phyloP scores from a whole-genome alignment of 2,329 filamentous ascomycete genomes.

The Beauveria sp. region DNA sequence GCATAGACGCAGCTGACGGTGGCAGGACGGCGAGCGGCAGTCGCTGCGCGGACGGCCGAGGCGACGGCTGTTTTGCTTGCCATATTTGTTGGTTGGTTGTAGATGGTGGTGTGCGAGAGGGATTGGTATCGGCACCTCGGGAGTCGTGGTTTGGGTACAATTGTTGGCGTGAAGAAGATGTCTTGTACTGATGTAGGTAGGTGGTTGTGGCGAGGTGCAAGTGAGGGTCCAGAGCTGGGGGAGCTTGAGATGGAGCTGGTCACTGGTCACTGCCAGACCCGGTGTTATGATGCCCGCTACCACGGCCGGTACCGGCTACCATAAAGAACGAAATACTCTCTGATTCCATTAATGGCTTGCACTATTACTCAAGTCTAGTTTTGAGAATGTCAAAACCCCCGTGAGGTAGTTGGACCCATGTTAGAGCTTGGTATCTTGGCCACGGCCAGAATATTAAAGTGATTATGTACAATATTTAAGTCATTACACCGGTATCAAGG shows the following conservation, averaged over 20 bases:
- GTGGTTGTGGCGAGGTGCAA: neutral
- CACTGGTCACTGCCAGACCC: neutral
- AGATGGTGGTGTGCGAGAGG: neutral
- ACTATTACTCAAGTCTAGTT: too few relatives aligned
- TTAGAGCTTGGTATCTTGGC: neutral
- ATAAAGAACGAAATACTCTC: too few relatives aligned
- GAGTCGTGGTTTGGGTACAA: neutral
- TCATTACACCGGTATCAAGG: constrained; percentile 4
- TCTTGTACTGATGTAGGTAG: neutral
- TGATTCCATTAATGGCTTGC: too few relatives aligned
- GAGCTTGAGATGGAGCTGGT: neutral
- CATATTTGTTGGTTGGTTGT: neutral
- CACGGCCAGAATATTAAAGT: neutral
- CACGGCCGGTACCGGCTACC: neutral
- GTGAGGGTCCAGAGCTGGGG: neutral
- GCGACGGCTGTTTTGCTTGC: neutral
- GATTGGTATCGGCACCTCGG: neutral
- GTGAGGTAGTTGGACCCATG: too few relatives aligned
- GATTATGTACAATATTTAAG: constrained; percentile 7
- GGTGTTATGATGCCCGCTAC: neutral
- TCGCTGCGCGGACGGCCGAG: constrained; percentile 1
- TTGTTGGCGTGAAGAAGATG: neutral
- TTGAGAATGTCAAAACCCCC: too few relatives aligned
- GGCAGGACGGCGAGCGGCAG: neutral
- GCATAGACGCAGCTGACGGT: neutral